Percentiles rank a stretch among this genome's conserved stretches.
phyloP scores from a whole-genome alignment of 768 basidiomycete genomes.

The Suillus ampliporus region DNA sequence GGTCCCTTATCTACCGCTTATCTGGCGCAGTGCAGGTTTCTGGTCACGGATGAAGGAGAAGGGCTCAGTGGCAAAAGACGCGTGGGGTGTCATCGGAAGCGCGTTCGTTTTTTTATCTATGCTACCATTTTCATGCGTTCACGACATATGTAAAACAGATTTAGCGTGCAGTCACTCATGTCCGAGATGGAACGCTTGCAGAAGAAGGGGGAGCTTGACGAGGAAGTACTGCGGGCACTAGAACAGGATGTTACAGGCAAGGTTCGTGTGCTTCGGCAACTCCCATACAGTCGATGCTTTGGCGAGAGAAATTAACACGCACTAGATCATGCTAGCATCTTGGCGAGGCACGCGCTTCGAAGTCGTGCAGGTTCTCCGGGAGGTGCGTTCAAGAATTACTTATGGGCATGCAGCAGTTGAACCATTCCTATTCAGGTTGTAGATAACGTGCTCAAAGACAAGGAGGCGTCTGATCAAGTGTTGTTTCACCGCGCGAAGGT shows the following conservation, averaged over 20 bases:
- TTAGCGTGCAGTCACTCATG: constrained; percentile 29
- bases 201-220: constrained; percentile 84
- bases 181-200: constrained; percentile 92
- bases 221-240: constrained; percentile 83
- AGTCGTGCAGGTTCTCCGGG: constrained; percentile 87
- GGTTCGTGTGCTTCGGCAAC: constrained; percentile 44
- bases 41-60: constrained; percentile 95
- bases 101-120: constrained; percentile 64
- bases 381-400: constrained; percentile 42
- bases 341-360: constrained; percentile 98
- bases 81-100: constrained; percentile 95
- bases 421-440: constrained; percentile 55
- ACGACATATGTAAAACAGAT: constrained; percentile 39
- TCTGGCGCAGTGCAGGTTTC: constrained; percentile 72
- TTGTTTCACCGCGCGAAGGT: constrained; percentile 89
- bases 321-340: constrained; percentile 89
- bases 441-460: constrained; percentile 86
- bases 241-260: constrained; percentile 96
- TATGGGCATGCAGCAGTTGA: constrained; percentile 15
- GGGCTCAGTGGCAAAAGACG: constrained; percentile 90
- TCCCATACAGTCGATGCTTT: neutral
- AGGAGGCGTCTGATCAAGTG: constrained; percentile 69
- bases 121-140: constrained; percentile 4
- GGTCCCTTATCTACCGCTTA: constrained; percentile 16
- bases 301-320: constrained; percentile 7